Evolutionary conservation across 176 grass and related monocot species (phyloP), one percentile per base, ranked within the genome.

Genomic region (Ensete ventricosum): DNA sequence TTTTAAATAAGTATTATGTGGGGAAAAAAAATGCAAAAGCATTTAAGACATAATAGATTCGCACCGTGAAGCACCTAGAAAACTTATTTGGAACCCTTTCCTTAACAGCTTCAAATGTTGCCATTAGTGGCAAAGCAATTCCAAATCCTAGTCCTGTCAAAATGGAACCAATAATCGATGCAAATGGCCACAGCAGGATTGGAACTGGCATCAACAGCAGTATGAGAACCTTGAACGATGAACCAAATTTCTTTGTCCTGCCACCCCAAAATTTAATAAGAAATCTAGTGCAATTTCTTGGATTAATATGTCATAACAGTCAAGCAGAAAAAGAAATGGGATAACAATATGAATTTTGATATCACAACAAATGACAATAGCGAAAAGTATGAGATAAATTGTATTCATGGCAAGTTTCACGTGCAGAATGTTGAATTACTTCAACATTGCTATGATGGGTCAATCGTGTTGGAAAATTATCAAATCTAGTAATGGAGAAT

Each of bases 171-270:
- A 57, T 49, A 2, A 48, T 22, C 23, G 77, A 1, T 9, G 27
- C 53, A 55, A 70, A 7, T 24, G 77, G 64, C 77, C 77, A 79
- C 4, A 79, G 23, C 14, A 79, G 25, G 9, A 69, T 55, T 23
- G 62, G 25, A 23, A 79, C 9, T n/a, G 77, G 77, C 64, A 79
- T 70, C 25, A 79, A 26, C 23, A 69, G 14, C 9, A 69, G 24
- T 57, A 79, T 57, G 21, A 79, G 52, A 79, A 54, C 27, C 65
- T 79, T 79, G 24, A 59, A 65, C 51, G 70, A 3, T 27, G 53
- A 69, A 34, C 77, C 65, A 69, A 79, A 79, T 57, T 79, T 70
- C 65, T 16, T 70, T 43, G 65, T 79, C 64, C 77, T 79, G 75
- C 49, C 59, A 53, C 17, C 59, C 49, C 49, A 77, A 3, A 25